These are phyloP conservation scores for Cryomyces minteri DNA, from an alignment of 495 filamentous ascomycete genomes.

Conservation along the genomic window DNA sequence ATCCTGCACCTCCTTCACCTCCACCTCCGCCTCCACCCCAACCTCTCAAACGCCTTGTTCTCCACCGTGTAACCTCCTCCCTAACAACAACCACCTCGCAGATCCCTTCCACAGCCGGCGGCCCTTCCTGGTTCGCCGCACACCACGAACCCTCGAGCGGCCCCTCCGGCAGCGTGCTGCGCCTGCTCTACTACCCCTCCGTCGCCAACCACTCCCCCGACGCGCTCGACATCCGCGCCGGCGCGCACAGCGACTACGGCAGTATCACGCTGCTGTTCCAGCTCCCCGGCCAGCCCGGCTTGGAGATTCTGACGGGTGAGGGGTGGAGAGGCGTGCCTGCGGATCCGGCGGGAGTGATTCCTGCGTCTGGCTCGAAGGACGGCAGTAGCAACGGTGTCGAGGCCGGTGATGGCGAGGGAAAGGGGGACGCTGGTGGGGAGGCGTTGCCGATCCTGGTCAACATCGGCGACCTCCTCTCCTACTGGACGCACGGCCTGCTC, in stretches of 20 bases:
- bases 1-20: too few relatives aligned
- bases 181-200: conserved; percentile 50
- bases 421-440: conserved; percentile 24
- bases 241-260: conserved; percentile 52
- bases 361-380: too few relatives aligned
- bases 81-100: conserved; percentile 2
- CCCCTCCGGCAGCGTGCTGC: conserved; percentile 54
- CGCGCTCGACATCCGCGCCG: conserved; percentile 37
- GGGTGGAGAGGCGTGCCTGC: conserved; percentile 47
- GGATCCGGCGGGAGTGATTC: conserved; percentile 16
- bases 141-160: conserved; percentile 44
- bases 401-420: conserved; percentile 23
- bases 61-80: too few relatives aligned
- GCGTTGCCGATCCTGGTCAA: conserved; percentile 72
- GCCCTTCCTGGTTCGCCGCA: conserved; percentile 49
- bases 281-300: conserved; percentile 58
- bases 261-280: conserved; percentile 59
- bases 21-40: too few relatives aligned
- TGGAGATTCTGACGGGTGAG: conserved; percentile 58
- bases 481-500: conserved; percentile 80
- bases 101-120: conserved; percentile 27
- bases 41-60: too few relatives aligned
- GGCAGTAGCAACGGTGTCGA: conserved; percentile 24
- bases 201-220: conserved; percentile 29
- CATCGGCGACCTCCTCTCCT: conserved; percentile 75